Base-by-base conservation (phyloP, 352 stramenopile genomes). In the Phytopythium ostracodes region DNA sequence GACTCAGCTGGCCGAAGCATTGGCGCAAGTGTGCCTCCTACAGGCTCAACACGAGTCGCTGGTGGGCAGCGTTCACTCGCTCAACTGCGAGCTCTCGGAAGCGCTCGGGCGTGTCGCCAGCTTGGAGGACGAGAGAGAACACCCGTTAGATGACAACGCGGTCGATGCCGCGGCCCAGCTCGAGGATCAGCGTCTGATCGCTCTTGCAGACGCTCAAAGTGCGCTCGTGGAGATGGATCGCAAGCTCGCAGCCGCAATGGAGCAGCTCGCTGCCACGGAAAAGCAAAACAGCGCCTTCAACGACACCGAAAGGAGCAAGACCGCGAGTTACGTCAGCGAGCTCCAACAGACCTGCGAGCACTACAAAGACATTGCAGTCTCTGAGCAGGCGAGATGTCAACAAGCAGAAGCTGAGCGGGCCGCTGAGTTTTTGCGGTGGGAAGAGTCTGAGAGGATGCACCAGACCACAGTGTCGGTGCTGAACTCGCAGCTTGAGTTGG, bases 41-140 rank as follows among this genome's bases (percentile, higher is more conserved):
- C 56, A 70, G 24, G 24, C 25, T 31, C 56, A 52, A 20, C 44
- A 73, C 25, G 53, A 66, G 35, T 55, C 56, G 9, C 44, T 73
- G 33, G 54, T 40, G 29, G 11, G 38, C 22, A 60, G 55, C 5
- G 42, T 62, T 38, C 20, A 46, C 22, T 43, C 27, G 4, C 10
- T 67, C 42, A 60, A 58, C 7, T 5, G 25, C 14, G 62, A 71
- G 35, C 61, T 71, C 2, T 25, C 58, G 2, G 35, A 22, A 2
- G 61, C 65, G 1, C 56, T 68, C 7, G 29, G 14, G 14, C 57
- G 61, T 8, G 42, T 46, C 22, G 65, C 62, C 18, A 42, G 22
- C 0, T 52, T 72, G 11, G 62, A 70, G 35, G 58, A 72, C 18
- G 53, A 63, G n/a, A 43, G 29, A 47, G 14, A 22, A 9, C 44